Percentiles rank a stretch among this genome's conserved stretches.
Evolutionary conservation across 495 filamentous ascomycete species (phyloP).

Genomic region (Aspergillus coremiiformis): DNA sequence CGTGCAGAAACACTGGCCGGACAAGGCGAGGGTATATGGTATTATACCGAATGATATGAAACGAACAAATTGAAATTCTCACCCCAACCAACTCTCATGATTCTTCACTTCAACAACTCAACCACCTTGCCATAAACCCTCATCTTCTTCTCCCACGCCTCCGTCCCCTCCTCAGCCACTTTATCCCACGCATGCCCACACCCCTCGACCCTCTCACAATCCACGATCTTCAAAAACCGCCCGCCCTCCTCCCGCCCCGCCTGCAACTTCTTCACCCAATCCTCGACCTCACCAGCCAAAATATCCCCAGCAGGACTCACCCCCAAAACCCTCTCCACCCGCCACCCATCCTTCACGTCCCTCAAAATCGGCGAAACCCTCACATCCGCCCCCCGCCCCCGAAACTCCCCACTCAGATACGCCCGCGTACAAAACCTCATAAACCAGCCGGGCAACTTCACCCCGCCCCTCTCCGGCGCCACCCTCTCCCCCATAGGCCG

Average conservation of each 20-base stretch:
- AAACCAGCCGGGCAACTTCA: neutral
- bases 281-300: constrained; percentile 24
- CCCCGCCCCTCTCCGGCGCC: neutral
- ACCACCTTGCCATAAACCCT: constrained; percentile 13
- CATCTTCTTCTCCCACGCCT: constrained; percentile 7
- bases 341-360: constrained; percentile 5
- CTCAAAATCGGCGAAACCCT: constrained; percentile 22
- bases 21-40: neutral
- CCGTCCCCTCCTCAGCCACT: constrained; percentile 5
- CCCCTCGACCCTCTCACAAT: constrained; percentile 16
- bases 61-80: too few relatives aligned
- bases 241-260: neutral
- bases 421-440: neutral
- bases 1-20: constrained; percentile 40
- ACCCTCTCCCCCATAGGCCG: neutral
- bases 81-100: too few relatives aligned
- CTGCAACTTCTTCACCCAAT: constrained; percentile 16
- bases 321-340: constrained; percentile 18
- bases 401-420: neutral
- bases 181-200: constrained; percentile 27
- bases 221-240: constrained; percentile 16
- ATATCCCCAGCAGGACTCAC: constrained; percentile 23
- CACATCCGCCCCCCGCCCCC: constrained; percentile 18
- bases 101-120: constrained; percentile 3
- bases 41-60: too few relatives aligned